Evolutionary conservation across 1,284 basidiomycete species (phyloP), one percentile per base, ranked within the genome.

Genomic region (Trametes pubescens): DNA sequence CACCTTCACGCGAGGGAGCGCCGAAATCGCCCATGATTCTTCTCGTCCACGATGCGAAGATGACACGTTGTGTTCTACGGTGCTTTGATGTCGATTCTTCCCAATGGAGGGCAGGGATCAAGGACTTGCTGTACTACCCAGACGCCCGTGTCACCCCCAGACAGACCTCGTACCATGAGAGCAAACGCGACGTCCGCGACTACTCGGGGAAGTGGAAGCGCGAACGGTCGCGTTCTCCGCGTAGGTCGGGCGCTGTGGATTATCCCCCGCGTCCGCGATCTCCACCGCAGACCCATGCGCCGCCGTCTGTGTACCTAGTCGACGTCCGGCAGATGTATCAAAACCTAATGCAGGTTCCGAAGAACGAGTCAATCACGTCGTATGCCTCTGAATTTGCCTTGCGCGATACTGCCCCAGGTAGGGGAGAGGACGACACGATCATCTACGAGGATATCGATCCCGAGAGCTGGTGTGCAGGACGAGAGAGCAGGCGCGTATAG

Each of bases 401-500:
- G 9, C 52, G 64, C 21, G 67, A 66, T 37, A 60, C 53, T 1
- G 52, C 65, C 26, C 62, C 68, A 9, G 59, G 44, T 0, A 60
- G 64, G 40, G 61, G 65, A 11, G 65, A 61, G 34, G 63, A 65
- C 6, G 60, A 58, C 24, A 55, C 65, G 44, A 49, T 62, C 55
- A 64, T 57, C 21, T 69, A 57, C 40, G 58, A 66, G 48, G 61
- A 60, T 0, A 53, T 65, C 18, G 65, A 71, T 34, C 59, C 65
- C 3, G 68, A 69, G 26, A 61, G 58, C 40, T 72, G 71, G 71
- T 77, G 74, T 61, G 77, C 78, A 11, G 78, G 77, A 22, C 78
- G 73, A 48, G 78, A 78, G 40, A 76, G 75, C 72, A 72, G 74
- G 78, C 77, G 59, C 44, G 77, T 68, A 18, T 16, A 38, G 6